A percentile compares a stretch with the other conserved stretches of the same genome.
phyloP scores from a whole-genome alignment of 768 basidiomycete species.

The Zangia roseola region DNA sequence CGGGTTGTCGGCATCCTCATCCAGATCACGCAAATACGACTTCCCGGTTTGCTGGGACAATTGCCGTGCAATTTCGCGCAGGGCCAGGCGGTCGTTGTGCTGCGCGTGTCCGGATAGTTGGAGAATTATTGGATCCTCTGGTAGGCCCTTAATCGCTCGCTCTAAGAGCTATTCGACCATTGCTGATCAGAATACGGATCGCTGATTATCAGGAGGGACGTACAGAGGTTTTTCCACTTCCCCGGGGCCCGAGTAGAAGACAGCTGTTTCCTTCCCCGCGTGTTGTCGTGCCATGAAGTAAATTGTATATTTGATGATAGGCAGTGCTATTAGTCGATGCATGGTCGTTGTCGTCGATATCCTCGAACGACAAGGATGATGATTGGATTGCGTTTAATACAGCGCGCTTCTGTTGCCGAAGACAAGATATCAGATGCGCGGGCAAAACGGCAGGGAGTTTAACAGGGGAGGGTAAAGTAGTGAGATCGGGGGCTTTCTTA shows the following conservation, averaged over 20 bases:
- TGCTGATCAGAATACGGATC: constrained; percentile 3
- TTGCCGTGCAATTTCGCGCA: constrained; percentile 89
- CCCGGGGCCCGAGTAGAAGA: constrained; percentile 78
- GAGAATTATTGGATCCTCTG: constrained; percentile 63
- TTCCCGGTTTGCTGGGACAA: constrained; percentile 74
- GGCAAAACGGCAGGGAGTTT: constrained; percentile 36
- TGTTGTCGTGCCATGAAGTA: constrained; percentile 70
- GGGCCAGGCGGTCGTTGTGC: constrained; percentile 82
- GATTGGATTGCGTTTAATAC: constrained; percentile 48
- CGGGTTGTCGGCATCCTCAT: constrained; percentile 30
- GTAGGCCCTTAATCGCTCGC: constrained; percentile 46
- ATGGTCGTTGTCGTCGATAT: constrained; percentile 34
- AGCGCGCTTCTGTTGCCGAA: constrained; percentile 57
- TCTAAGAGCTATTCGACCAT: constrained; percentile 53
- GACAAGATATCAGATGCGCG: constrained; percentile 40
- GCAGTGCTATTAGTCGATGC: constrained; percentile 51
- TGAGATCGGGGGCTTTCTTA: constrained; percentile 8
- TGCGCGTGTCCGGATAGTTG: constrained; percentile 86
- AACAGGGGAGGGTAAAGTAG: constrained; percentile 9
- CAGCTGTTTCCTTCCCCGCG: constrained; percentile 95
- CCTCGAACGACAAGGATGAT: constrained; percentile 22
- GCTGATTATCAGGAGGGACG: constrained; percentile 4
- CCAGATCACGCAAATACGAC: constrained; percentile 43
- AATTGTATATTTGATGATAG: constrained; percentile 52
- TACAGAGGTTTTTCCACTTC: constrained; percentile 84